Evolutionary conservation across 139 green algal genomes (phyloP), one percentile per base, ranked within the genome.

Genomic region (Chlorella sorokiniana): DNA sequence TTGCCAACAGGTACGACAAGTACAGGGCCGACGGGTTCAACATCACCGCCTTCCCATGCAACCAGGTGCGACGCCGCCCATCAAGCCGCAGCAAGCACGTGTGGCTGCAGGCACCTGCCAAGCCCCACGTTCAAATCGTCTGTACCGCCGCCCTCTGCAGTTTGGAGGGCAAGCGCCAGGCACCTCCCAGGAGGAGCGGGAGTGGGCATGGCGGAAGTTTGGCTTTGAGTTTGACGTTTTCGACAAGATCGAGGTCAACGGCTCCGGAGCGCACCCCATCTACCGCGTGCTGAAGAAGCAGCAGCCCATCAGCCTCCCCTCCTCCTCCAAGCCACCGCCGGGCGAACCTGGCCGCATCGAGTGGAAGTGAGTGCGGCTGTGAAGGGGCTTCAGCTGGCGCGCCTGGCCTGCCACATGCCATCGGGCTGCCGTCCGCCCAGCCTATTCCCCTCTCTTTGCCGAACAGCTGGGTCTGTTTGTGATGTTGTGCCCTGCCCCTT

Each of bases 171-270:
- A 98, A 84, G 94, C 93, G 2, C 95, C 94, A 31, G 88, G 91
- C 35, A 94, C 84, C 25, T 87, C 56, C 22, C 79, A 97, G 78
- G 93, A 96, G 78, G 95, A 98, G 84, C 88, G 95, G 1, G 86
- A 93, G 59, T 95, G 64, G 52, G 95, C 95, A 0, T 94, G 87
- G 65, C 84, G 80, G 25, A 98, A 98, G 88, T 97, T 98, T 88
- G 94, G 94, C 1, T 88, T 95, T 62, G 84, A 89, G 85, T 96
- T 90, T 41, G 76, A 81, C 22, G 76, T 73, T 22, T 73, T 74
- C 37, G 90, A 94, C 85, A 95, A 95, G 78, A 88, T 98, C 10
- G 89, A 95, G 6, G 92, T 97, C 3, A 98, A 98, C 80, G 94
- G 94, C 10, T 44, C 84, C 0, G 38, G 76, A 25, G 86, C 92